Evolutionary conservation across 139 green algal species (phyloP).

Genomic region (Prasinococcaceae sp.): DNA sequence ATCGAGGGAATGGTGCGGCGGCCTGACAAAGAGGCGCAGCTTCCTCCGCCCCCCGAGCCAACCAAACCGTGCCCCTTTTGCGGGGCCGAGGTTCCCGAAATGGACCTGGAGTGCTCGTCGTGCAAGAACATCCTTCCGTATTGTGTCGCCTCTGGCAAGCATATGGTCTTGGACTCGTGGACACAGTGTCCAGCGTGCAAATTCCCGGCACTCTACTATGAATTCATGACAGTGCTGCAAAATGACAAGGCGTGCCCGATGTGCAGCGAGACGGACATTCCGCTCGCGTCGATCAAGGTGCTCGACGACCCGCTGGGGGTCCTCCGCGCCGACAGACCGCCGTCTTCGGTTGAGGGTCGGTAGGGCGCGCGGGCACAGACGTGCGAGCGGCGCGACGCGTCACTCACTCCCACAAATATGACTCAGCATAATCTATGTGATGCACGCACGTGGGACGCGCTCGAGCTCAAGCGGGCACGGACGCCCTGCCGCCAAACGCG

Average conservation of each 20-base stretch:
- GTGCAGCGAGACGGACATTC: not conserved
- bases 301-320: not conserved
- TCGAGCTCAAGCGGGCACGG: too few relatives aligned
- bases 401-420: too few relatives aligned
- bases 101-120: not conserved
- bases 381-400: too few relatives aligned
- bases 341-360: too few relatives aligned
- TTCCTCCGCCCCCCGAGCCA: constrained; percentile 39
- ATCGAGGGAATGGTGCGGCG: constrained; percentile 66
- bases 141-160: constrained; percentile 50
- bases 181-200: constrained; percentile 45
- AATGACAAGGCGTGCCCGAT: constrained; percentile 26
- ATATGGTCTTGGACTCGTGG: constrained; percentile 49
- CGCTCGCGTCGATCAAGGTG: not conserved
- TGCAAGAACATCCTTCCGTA: constrained; percentile 22
- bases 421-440: too few relatives aligned
- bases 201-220: constrained; percentile 33
- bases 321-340: too few relatives aligned
- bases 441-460: too few relatives aligned
- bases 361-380: too few relatives aligned
- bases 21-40: constrained; percentile 42
- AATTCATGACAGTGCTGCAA: constrained; percentile 31
- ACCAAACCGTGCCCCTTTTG: constrained; percentile 47
- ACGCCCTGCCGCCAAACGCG: too few relatives aligned
- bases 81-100: constrained; percentile 36